A percentile compares a stretch with the other conserved stretches of the same genome.
Evolutionary conservation across 2,329 filamentous ascomycete species (phyloP).

Genomic region (Cladosporium sphaerospermum): DNA sequence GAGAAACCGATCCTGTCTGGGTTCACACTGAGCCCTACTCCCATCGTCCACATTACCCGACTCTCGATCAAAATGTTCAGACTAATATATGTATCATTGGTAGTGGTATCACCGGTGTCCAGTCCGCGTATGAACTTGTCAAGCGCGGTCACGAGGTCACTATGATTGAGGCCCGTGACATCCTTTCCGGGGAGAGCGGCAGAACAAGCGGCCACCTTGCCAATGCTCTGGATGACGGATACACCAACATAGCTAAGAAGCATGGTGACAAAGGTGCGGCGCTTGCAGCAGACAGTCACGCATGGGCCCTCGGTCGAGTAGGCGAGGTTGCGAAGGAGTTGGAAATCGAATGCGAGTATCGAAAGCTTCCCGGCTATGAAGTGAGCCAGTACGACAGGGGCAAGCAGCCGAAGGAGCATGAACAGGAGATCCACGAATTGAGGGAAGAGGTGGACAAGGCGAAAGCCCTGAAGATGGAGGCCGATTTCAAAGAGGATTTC

Average conservation of each 20-base stretch:
- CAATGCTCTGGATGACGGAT: slow-evolving; percentile 50
- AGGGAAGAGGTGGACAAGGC: slow-evolving; percentile 42
- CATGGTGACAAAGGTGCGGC: slow-evolving; percentile 46
- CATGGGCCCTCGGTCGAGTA: slow-evolving; percentile 48
- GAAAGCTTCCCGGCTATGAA: slow-evolving; percentile 44
- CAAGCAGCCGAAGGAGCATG: slow-evolving; percentile 34
- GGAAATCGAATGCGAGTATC: slow-evolving; percentile 52
- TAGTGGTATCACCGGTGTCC: slow-evolving; percentile 48
- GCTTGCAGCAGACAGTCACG: slow-evolving; percentile 48
- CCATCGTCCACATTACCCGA: slow-evolving; percentile 38
- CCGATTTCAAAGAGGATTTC: slow-evolving; percentile 39
- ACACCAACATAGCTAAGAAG: slow-evolving; percentile 46
- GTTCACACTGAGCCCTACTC: slow-evolving; percentile 44
- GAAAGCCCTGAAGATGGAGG: slow-evolving; percentile 40
- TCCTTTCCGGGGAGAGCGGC: slow-evolving; percentile 49
- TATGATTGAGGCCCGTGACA: slow-evolving; percentile 50
- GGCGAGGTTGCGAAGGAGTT: slow-evolving; percentile 46
- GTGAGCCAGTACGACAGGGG: slow-evolving; percentile 44
- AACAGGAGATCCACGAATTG: slow-evolving; percentile 41
- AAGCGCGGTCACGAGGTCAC: slow-evolving; percentile 44
- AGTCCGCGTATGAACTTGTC: slow-evolving; percentile 49
- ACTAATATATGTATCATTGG: slow-evolving; percentile 49
- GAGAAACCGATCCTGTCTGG: slow-evolving; percentile 49
- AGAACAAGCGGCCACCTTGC: slow-evolving; percentile 51
- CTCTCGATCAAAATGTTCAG: slow-evolving; percentile 39